Evolutionary conservation across 192 early-diverging fungal genomes (phyloP).

Genomic region (Entophlyctis helioformis): DNA sequence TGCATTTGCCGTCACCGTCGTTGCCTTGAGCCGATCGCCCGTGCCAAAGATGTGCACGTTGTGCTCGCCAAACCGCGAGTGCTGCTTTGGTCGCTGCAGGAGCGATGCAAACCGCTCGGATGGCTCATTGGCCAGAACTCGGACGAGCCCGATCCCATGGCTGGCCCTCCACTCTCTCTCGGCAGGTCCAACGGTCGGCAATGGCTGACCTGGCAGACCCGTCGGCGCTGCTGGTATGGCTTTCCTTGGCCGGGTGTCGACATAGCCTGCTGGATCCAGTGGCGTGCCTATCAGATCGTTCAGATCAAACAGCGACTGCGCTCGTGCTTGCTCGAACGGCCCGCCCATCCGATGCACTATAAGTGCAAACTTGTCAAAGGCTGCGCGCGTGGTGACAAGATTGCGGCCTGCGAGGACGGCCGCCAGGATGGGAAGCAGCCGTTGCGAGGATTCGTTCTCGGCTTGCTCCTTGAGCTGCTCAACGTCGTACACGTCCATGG

Average conservation of each 20-base stretch:
- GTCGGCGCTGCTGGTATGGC: too few relatives aligned
- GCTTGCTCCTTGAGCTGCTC: conserved; percentile 19
- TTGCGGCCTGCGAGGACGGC: conserved; percentile 2
- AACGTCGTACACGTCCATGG: conserved; percentile 17
- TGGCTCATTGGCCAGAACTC: conserved; percentile 12
- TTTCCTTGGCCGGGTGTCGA: too few relatives aligned
- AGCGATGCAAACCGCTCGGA: conserved; percentile 14
- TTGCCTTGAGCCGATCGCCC: conserved; percentile 11
- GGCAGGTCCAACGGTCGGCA: too few relatives aligned
- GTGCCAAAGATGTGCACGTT: conserved; percentile 28
- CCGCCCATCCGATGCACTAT: conserved; percentile 24
- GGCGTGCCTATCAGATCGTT: background rate
- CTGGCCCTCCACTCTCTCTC: too few relatives aligned
- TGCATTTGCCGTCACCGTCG: conserved; percentile 34
- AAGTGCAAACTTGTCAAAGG: conserved; percentile 16
- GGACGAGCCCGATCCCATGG: too few relatives aligned
- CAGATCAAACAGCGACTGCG: conserved; percentile 13
- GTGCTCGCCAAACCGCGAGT: background rate
- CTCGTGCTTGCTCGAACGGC: conserved; percentile 14
- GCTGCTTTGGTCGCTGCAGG: too few relatives aligned
- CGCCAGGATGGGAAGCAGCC: conserved; percentile 11
- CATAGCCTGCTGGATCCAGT: too few relatives aligned
- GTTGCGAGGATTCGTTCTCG: conserved; percentile 6
- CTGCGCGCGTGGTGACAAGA: conserved; percentile 17
- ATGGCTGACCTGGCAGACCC: too few relatives aligned